These are phyloP conservation scores for Trametes versicolor DNA, from an alignment of 1,284 basidiomycete species.

Conservation along the genomic window DNA sequence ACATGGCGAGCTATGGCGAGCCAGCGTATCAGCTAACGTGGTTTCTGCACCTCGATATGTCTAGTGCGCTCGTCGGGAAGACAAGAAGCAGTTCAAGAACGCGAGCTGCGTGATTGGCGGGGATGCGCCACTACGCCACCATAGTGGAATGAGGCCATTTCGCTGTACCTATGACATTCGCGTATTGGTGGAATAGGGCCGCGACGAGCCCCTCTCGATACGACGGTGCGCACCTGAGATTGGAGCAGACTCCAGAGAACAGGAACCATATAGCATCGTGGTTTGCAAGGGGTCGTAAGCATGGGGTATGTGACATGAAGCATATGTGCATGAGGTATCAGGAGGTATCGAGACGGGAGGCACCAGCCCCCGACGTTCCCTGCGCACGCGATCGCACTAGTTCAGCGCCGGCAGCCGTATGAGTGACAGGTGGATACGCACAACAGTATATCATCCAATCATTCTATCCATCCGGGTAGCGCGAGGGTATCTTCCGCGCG, in stretches of 20 bases:
- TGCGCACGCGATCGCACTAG: background rate
- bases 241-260: slow-evolving; percentile 2
- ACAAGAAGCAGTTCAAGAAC: background rate
- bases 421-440: background rate
- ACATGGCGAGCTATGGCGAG: background rate
- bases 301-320: slow-evolving; percentile 34
- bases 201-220: too few relatives aligned
- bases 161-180: slow-evolving; percentile 1
- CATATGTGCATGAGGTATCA: slow-evolving; percentile 36
- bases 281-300: slow-evolving; percentile 24
- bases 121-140: background rate
- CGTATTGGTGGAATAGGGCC: too few relatives aligned
- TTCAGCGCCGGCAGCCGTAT: background rate
- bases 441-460: slow-evolving; percentile 16
- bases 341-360: slow-evolving; percentile 26
- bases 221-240: background rate
- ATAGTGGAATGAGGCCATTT: too few relatives aligned
- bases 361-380: slow-evolving; percentile 7
- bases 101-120: background rate
- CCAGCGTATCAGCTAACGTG: background rate
- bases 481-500: background rate
- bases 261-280: slow-evolving; percentile 22
- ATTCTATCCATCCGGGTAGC: background rate
- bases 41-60: background rate
- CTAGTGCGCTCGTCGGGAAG: background rate